Evolutionary conservation across 768 basidiomycete species (phyloP), one percentile per base, ranked within the genome.

Genomic region (Suillus clintonianus): DNA sequence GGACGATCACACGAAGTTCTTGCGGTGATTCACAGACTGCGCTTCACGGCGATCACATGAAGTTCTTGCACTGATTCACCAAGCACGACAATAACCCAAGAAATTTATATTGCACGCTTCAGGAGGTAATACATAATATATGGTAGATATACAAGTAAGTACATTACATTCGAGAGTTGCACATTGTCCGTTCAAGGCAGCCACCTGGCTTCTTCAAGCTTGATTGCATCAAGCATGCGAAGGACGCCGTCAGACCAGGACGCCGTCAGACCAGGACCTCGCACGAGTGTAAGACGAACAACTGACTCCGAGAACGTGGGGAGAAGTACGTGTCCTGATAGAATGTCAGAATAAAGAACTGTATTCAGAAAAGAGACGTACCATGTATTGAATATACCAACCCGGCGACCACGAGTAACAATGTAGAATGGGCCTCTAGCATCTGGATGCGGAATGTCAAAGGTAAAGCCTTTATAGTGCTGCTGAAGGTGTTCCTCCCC

Each of bases 161-260:
- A 34, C 17, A 8, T 19, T 3, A 17, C 17, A 27, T 27, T 53
- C n/a, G 8, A 53, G 30, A 43, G 42, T n/a, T 2, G 2, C 47
- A 48, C 19, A 27, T 27, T 27, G n/a, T 34, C 32, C 32, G 32
- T 32, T 43, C 42, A 43, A 43, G 19, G 2, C 3, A 61, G 41
- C 22, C 37, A 53, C 4, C 14, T 11, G 0, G 47, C 61, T 37
- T 62, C 61, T 37, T 22, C 24, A 10, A 54, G 51, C 0, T 39
- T n/a, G 15, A 62, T 53, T n/a, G 61, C 61, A 11, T 62, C 37
- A 13, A 62, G 37, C 50, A 62, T 41, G 15, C 61, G 17, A 17
- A 37, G 0, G 4, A 61, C 3, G 0, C 11, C 61, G 1, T 62
- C 36, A n/a, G n/a, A n/a, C n/a, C n/a, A n/a, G n/a, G n/a, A n/a